Conservation (phyloP, 2,329 filamentous ascomycete genomes). For the Harringtonia lauricola region DNA sequence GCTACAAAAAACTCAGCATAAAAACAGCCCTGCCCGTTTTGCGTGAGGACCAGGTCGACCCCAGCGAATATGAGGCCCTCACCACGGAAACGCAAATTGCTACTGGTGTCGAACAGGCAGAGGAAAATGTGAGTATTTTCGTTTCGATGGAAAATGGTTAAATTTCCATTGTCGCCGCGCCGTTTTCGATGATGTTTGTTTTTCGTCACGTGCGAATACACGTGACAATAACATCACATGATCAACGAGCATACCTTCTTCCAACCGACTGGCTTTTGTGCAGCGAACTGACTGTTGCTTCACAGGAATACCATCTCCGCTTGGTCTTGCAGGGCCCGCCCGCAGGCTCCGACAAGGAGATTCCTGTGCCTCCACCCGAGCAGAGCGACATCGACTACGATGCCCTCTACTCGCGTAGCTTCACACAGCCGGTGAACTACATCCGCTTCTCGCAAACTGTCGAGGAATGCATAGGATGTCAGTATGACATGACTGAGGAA, state of each 20-base stretch:
- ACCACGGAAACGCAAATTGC: conserved; percentile 78
- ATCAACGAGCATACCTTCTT: background rate
- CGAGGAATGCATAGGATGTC: conserved; percentile 81
- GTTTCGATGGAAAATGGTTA: conserved; percentile 6
- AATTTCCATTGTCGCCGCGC: conserved; percentile 11
- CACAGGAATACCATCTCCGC: conserved; percentile 89
- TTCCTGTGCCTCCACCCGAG: conserved; percentile 54
- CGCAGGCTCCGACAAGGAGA: conserved; percentile 47
- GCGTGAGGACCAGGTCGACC: conserved; percentile 82
- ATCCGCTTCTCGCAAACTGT: conserved; percentile 98
- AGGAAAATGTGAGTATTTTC: conserved; percentile 77
- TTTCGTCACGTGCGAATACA: conserved; percentile 17
- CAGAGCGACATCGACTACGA: conserved; percentile 70
- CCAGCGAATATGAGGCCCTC: conserved; percentile 74
- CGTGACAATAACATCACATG: conserved; percentile 23
- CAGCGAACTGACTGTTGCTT: conserved; percentile 18
- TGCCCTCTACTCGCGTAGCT: conserved; percentile 68
- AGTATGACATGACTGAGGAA: conserved; percentile 90
- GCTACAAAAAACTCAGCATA: conserved; percentile 83
- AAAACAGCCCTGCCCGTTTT: conserved; percentile 83
- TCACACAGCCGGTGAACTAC: conserved; percentile 80
- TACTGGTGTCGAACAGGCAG: conserved; percentile 91
- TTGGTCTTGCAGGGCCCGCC: conserved; percentile 54
- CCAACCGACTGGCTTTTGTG: background rate
- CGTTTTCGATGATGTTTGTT: background rate